A percentile compares a stretch with the other conserved stretches of the same genome.
These are phyloP conservation scores for Yamadazyma oceani DNA, from an alignment of 1,139 yeast genomes.

Conservation along the genomic window DNA sequence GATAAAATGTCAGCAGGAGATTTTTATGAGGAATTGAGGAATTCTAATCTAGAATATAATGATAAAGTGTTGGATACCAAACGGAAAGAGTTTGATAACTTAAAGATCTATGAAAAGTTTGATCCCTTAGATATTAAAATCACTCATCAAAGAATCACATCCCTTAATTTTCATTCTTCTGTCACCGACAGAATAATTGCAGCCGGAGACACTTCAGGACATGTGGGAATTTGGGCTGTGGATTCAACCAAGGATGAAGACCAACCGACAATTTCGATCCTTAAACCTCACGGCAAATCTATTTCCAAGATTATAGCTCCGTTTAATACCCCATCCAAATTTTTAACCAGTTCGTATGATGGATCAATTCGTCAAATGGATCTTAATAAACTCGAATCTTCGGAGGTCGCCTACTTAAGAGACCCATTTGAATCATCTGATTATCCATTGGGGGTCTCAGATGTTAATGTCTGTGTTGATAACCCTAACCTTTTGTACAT, in stretches of 20 bases:
- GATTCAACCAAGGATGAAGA: constrained; percentile 32
- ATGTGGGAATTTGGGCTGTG: constrained; percentile 88
- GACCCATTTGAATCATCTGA: constrained; percentile 46
- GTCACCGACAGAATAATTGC: constrained; percentile 59
- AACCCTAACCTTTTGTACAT: constrained; percentile 56
- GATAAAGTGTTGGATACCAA: constrained; percentile 43
- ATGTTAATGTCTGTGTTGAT: constrained; percentile 52
- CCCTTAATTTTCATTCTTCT: constrained; percentile 76
- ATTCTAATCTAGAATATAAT: constrained; percentile 23
- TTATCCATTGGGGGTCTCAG: constrained; percentile 56
- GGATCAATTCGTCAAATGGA: constrained; percentile 80
- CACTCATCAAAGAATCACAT: constrained; percentile 70
- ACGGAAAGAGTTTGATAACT: constrained; percentile 52
- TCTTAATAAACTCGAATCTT: constrained; percentile 55
- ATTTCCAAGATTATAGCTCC: constrained; percentile 64
- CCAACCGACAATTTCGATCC: constrained; percentile 58
- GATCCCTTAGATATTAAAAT: constrained; percentile 73
- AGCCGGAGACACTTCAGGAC: constrained; percentile 88
- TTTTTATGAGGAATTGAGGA: constrained; percentile 56
- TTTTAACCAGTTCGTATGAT: constrained; percentile 79
- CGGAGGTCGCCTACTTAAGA: constrained; percentile 54
- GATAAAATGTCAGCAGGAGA: constrained; percentile 75
- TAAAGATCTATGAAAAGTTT: constrained; percentile 53
- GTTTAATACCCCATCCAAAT: constrained; percentile 47
- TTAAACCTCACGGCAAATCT: constrained; percentile 76